Evolutionary conservation across 2,329 filamentous ascomycete genomes (phyloP), one percentile per base, ranked within the genome.

Genomic region (Aspergillus sp.): DNA sequence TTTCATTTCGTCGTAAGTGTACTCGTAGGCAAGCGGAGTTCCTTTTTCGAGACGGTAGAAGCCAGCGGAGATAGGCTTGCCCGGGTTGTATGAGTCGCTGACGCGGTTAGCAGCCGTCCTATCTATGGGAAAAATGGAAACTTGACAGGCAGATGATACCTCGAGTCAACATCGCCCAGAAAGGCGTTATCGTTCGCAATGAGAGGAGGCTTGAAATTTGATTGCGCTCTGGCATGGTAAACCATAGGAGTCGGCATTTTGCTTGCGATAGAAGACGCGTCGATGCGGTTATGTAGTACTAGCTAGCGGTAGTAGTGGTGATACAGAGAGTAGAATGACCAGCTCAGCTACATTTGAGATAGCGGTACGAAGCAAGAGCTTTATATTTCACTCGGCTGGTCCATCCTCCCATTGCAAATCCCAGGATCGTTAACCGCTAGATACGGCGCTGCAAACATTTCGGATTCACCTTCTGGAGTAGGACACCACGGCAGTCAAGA

Each of bases 1-100:
- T 78, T 89, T 89, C 83, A 88, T 88, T 77, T 89, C 87, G 67
- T 89, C 83, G 73, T 89, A 89, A 41, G 79, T 85, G 74, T 89
- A 89, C 32, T 81, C 84, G 76, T 89, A 89, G 8, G 85, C 84
- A 17, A 90, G 80, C 2, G 85, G 84, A 3, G 85, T 85, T 64
- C 87, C 86, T 63, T 87, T 86, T 66, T 88, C 85, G 11, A 89
- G 78, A 12, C 86, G 81, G 77, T 88, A 89, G 68, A 90, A 83
- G 20, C 87, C 87, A 7, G 78, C 78, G 0, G 83, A 83, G 58
- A 89, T 82, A 57, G 87, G 86, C 65, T 82, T 83, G 11, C 83
- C 80, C 13, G 82, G 71, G 69, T 84, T 80, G 56, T 78, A 76
- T 48, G 82, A 78, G 55, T 85, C 80, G 55, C 81, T 85, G 36